A percentile compares a stretch with the other conserved stretches of the same genome.
These are phyloP conservation scores for Hygrophorus russula DNA, from an alignment of 768 basidiomycete genomes.

Conservation along the genomic window DNA sequence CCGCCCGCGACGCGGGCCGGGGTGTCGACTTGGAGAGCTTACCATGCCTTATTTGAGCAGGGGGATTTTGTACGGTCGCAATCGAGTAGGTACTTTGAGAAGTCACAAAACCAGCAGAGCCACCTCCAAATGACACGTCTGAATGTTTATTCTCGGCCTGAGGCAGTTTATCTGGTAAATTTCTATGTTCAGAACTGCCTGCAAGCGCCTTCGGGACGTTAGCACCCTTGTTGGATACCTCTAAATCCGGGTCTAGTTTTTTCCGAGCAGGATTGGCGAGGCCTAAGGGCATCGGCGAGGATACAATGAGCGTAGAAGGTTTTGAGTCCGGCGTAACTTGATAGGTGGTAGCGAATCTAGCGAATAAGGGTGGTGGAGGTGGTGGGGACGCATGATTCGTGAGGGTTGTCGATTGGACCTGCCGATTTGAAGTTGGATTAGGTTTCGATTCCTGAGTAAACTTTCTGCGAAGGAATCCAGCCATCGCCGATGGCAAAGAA, in stretches of 20 bases:
- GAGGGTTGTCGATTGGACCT: conserved; percentile 8
- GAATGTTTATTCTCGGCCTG: too few relatives aligned
- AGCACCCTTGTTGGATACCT: too few relatives aligned
- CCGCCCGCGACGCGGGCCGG: neutral
- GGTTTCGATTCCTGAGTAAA: conserved; percentile 20
- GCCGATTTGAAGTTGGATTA: conserved; percentile 3
- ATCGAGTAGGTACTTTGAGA: neutral
- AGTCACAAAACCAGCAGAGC: too few relatives aligned
- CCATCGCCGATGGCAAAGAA: conserved; percentile 25
- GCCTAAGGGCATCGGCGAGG: conserved; percentile 25
- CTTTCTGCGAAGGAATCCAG: conserved; percentile 47
- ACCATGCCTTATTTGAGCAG: too few relatives aligned
- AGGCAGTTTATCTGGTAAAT: too few relatives aligned
- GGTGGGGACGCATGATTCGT: conserved; percentile 11
- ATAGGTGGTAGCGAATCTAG: conserved; percentile 22
- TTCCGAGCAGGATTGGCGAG: conserved; percentile 10
- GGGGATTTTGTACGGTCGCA: neutral
- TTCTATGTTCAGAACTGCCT: neutral
- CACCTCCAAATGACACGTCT: too few relatives aligned
- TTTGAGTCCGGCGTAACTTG: conserved; percentile 11
- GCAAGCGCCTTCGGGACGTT: neutral
- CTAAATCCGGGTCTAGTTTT: neutral
- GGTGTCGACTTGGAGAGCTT: neutral
- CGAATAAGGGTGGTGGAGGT: conserved; percentile 29
- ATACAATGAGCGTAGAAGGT: conserved; percentile 17